A percentile compares a stretch with the other conserved stretches of the same genome.
Conservation (phyloP, 2,329 filamentous ascomycete species). For the Metarhizium anisopliae region DNA sequence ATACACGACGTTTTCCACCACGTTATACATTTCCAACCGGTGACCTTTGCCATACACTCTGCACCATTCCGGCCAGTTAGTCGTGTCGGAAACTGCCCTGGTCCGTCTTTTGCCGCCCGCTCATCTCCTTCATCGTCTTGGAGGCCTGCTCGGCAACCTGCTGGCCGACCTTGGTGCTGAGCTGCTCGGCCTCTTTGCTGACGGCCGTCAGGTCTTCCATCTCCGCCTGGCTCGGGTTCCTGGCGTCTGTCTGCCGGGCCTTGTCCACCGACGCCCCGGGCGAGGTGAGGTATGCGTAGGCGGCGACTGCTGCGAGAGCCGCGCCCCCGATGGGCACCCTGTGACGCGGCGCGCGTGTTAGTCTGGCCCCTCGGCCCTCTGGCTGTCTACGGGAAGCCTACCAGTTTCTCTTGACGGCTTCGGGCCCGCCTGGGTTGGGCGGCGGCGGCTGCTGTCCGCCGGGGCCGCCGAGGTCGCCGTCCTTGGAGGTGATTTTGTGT, state of each 20-base stretch:
- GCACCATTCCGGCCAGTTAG: not conserved
- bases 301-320: slow-evolving; percentile 16
- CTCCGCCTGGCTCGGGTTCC: slow-evolving; percentile 4
- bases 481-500: slow-evolving; percentile 5
- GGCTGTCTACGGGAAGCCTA: slow-evolving; percentile 6
- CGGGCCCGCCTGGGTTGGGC: slow-evolving; percentile 17
- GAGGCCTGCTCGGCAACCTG: slow-evolving; percentile 14
- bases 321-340: slow-evolving; percentile 21
- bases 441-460: slow-evolving; percentile 23
- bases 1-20: too few species aligned
- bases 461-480: slow-evolving; percentile 21
- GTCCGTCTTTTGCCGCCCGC: slow-evolving; percentile 19
- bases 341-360: too few species aligned
- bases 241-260: slow-evolving; percentile 1
- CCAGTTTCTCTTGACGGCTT: slow-evolving; percentile 23
- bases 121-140: slow-evolving; percentile 19
- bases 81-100: slow-evolving; percentile 23
- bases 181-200: slow-evolving; percentile 7
- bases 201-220: slow-evolving; percentile 1
- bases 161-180: not conserved
- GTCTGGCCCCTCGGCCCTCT: too few species aligned
- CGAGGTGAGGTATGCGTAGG: slow-evolving; percentile 18
- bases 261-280: slow-evolving; percentile 6
- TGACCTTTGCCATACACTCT: too few species aligned
- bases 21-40: too few species aligned